phyloP scores from a whole-genome alignment of 1,139 yeast species.

The Yamadazyma triangularis region DNA sequence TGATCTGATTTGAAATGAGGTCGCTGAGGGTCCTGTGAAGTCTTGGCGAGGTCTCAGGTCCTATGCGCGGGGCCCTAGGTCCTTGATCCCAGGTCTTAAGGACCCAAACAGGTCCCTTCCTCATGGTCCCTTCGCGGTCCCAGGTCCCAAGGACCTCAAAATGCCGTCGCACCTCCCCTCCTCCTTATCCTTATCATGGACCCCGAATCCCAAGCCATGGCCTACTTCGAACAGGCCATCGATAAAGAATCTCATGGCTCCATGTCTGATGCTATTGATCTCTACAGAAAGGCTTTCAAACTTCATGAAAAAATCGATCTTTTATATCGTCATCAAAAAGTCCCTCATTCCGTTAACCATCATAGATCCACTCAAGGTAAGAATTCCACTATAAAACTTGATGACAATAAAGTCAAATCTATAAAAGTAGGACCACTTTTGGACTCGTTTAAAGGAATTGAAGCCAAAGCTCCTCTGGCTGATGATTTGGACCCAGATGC shows the following conservation, averaged over 20 bases:
- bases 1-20: too few species aligned
- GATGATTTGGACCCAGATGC: conserved; percentile 15
- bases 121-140: too few species aligned
- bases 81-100: conserved; percentile 4
- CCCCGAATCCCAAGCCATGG: too few species aligned
- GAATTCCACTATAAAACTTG: conserved; percentile 23
- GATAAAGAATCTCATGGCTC: conserved; percentile 70
- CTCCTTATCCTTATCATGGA: too few species aligned
- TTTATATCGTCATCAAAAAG: conserved; percentile 52
- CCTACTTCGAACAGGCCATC: conserved; percentile 64
- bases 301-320: conserved; percentile 65
- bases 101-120: too few species aligned
- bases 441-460: conserved; percentile 25
- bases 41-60: too few species aligned
- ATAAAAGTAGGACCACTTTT: conserved; percentile 36
- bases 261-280: conserved; percentile 74
- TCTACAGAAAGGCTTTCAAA: conserved; percentile 69
- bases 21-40: too few species aligned
- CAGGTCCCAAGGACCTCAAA: too few species aligned
- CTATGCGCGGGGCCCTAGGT: too few species aligned
- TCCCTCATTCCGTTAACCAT: conserved; percentile 23
- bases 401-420: conserved; percentile 28
- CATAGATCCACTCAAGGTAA: conserved; percentile 27
- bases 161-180: too few species aligned
- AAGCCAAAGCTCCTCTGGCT: conserved; percentile 25